phyloP scores from a whole-genome alignment of 805 yeast genomes.

The Candida ponderosae region DNA sequence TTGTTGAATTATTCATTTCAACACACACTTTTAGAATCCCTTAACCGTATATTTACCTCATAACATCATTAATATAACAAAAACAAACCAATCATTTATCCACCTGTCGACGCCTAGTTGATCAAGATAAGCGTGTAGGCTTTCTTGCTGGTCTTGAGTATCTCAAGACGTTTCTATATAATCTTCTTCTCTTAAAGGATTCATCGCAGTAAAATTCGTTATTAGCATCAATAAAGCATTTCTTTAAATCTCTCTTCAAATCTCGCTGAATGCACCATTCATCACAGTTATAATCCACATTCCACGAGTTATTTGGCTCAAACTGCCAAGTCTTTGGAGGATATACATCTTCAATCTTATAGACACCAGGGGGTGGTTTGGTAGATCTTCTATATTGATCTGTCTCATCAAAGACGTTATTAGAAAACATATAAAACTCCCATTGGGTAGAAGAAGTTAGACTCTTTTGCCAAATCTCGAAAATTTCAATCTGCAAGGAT shows the following conservation, averaged over 20 bases:
- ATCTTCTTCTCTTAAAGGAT: conserved; percentile 51
- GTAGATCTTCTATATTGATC: conserved; percentile 38
- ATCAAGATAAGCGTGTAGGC: no score
- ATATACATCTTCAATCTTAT: conserved; percentile 40
- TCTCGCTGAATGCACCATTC: conserved; percentile 46
- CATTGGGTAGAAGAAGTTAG: conserved; percentile 47
- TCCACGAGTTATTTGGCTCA: conserved; percentile 55
- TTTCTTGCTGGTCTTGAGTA: conserved; percentile 31
- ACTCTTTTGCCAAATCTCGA: conserved; percentile 64
- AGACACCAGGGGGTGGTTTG: conserved; percentile 60
- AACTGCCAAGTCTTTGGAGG: conserved; percentile 77
- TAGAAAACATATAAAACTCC: conserved; percentile 52
- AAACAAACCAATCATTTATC: no score
- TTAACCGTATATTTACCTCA: no score
- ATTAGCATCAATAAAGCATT: conserved; percentile 20
- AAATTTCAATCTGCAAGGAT: conserved; percentile 59
- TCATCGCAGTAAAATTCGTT: conserved; percentile 45
- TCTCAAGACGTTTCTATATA: conserved; percentile 44
- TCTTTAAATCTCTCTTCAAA: conserved; percentile 16
- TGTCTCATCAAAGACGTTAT: conserved; percentile 41
- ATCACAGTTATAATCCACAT: conserved; percentile 44
- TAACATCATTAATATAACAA: no score
- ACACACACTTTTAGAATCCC: no score
- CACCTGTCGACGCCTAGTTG: no score
- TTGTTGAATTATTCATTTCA: no score